Percentiles rank a stretch among this genome's conserved stretches.
Conservation (phyloP, 2,329 filamentous ascomycete species). For the Beauveria brongniartii region DNA sequence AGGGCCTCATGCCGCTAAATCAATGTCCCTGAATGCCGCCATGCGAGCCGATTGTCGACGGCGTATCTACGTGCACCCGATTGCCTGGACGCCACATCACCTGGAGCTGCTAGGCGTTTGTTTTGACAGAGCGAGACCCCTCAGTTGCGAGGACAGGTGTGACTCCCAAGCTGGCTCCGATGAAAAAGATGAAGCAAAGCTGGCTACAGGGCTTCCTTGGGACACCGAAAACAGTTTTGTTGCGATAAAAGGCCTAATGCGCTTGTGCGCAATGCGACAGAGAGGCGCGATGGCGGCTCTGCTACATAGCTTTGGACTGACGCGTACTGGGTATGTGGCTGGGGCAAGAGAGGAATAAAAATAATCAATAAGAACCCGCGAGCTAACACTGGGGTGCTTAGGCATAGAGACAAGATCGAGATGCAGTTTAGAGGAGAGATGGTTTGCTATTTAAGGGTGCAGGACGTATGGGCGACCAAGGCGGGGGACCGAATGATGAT, state of each 20-base stretch:
- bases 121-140: background rate
- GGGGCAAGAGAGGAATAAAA: background rate
- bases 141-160: background rate
- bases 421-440: background rate
- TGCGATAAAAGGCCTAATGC: background rate
- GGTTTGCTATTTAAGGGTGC: background rate
- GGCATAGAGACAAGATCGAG: background rate
- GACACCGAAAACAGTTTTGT: background rate
- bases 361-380: background rate
- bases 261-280: background rate
- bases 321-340: background rate
- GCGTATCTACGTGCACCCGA: slow-evolving; percentile 1
- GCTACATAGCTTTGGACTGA: background rate
- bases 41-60: background rate
- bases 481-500: too few relatives aligned
- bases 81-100: background rate
- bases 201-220: background rate
- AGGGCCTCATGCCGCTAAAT: background rate
- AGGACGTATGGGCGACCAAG: too few relatives aligned
- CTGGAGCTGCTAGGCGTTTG: background rate
- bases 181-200: background rate
- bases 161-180: background rate
- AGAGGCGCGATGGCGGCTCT: background rate
- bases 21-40: background rate
- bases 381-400: background rate